Conservation (phyloP, 78 protist species). For the Emiliania huxleyi region DNA sequence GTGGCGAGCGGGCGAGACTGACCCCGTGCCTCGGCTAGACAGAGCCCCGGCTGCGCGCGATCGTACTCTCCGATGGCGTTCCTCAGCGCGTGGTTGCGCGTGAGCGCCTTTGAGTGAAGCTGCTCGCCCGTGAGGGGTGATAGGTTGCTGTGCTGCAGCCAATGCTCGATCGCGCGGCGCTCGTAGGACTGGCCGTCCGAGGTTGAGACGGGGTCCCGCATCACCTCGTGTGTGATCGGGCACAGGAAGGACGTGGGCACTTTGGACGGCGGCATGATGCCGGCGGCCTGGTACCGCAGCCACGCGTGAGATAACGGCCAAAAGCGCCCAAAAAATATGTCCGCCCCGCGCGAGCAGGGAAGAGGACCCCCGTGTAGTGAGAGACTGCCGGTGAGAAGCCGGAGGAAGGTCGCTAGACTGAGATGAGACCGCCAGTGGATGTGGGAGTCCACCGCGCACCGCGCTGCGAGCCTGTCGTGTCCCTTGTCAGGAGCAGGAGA, state of each 20-base stretch:
- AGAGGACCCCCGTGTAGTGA: too few relatives aligned
- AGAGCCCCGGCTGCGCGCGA: background rate
- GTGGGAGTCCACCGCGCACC: too few relatives aligned
- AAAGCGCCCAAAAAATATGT: too few relatives aligned
- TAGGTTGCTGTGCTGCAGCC: background rate
- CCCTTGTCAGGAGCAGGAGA: too few relatives aligned
- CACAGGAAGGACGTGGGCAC: background rate
- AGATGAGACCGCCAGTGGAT: too few relatives aligned
- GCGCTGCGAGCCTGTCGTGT: too few relatives aligned
- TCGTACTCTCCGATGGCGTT: background rate
- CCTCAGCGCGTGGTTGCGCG: background rate
- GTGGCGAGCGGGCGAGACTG: background rate
- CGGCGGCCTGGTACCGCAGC: too few relatives aligned
- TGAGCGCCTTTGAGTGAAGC: background rate
- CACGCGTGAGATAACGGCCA: too few relatives aligned
- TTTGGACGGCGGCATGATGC: too few relatives aligned
- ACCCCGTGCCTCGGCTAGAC: background rate
- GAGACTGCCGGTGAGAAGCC: too few relatives aligned
- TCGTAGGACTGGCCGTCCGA: background rate
- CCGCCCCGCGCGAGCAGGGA: too few relatives aligned
- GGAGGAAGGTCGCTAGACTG: too few relatives aligned
- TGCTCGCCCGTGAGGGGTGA: background rate
- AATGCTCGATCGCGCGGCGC: background rate
- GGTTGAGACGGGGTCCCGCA: background rate
- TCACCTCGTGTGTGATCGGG: background rate